Percentiles rank a stretch among this genome's conserved stretches.
phyloP scores from a whole-genome alignment of 2,329 filamentous ascomycete genomes.

The Pyrenophora teres region DNA sequence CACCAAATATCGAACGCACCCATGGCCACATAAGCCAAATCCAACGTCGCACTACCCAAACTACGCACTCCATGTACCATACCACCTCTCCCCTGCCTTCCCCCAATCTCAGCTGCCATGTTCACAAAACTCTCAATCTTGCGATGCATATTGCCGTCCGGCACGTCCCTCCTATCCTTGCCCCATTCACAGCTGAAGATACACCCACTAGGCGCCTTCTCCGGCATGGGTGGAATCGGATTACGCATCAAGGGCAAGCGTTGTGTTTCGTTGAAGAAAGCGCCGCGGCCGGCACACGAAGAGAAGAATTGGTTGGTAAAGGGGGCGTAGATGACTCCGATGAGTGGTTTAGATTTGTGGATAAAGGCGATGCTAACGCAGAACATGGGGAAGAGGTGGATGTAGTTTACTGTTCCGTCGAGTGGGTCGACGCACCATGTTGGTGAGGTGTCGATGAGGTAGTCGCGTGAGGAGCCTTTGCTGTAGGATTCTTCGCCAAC shows the following conservation, averaged over 20 bases:
- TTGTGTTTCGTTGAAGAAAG: conserved; percentile 70
- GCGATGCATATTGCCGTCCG: conserved; percentile 69
- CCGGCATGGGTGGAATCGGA: conserved; percentile 66
- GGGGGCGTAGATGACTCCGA: conserved; percentile 75
- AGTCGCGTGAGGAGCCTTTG: conserved; percentile 67
- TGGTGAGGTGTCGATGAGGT: conserved; percentile 66
- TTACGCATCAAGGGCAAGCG: conserved; percentile 66
- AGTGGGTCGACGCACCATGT: conserved; percentile 80
- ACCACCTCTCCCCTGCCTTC: conserved; percentile 68
- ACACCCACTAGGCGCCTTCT: conserved; percentile 68
- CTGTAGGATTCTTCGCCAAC: conserved; percentile 79
- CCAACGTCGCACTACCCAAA: conserved; percentile 72
- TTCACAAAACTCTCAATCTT: conserved; percentile 78
- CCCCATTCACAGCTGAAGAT: conserved; percentile 80
- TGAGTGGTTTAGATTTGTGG: conserved; percentile 61
- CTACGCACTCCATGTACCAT: conserved; percentile 80
- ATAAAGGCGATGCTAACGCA: conserved; percentile 77
- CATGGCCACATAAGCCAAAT: conserved; percentile 76
- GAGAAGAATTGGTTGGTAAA: conserved; percentile 72
- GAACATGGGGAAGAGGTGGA: conserved; percentile 80
- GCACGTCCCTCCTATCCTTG: conserved; percentile 70
- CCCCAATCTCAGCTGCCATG: conserved; percentile 70
- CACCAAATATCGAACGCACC: conserved; percentile 81
- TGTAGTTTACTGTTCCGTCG: conserved; percentile 81
- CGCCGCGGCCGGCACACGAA: conserved; percentile 67